Evolutionary conservation across 306 rosid genomes (phyloP).

Genomic region (Cucurbita maxima): DNA sequence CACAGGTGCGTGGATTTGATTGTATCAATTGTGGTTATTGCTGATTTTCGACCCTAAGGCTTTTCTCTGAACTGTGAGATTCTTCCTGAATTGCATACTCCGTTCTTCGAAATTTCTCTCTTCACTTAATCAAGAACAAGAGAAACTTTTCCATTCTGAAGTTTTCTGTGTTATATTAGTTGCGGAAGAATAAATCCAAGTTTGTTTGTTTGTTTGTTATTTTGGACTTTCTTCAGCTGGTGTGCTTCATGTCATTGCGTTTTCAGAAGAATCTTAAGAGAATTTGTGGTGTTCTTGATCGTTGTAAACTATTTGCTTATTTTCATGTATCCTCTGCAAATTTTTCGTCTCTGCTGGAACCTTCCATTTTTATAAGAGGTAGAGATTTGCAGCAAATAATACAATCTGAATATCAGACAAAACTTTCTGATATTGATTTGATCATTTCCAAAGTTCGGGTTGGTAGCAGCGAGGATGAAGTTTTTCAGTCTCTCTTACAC

Average conservation of each 20-base stretch:
- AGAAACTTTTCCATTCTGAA: not conserved
- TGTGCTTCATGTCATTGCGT: constrained; percentile 4
- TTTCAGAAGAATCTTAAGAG: not conserved
- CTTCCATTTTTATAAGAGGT: constrained; percentile 6
- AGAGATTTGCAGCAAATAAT: constrained; percentile 10
- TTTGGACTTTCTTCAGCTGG: not conserved
- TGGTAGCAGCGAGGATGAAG: constrained; percentile 39
- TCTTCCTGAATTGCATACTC: not conserved
- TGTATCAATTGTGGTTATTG: not conserved
- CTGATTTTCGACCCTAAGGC: not conserved
- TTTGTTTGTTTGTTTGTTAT: not conserved
- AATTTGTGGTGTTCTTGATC: not conserved
- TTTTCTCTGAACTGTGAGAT: not conserved
- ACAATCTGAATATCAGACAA: constrained; percentile 14
- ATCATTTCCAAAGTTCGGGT: constrained; percentile 31
- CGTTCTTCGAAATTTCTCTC: not conserved
- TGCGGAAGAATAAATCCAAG: not conserved
- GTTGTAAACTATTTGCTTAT: constrained; percentile 6
- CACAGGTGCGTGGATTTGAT: not conserved
- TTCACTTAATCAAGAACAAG: not conserved
- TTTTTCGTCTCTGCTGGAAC: constrained; percentile 9
- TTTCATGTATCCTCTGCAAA: constrained; percentile 9
- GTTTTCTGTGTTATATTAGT: not conserved
- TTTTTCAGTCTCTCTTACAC: constrained; percentile 25
- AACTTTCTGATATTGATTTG: constrained; percentile 27